Conservation (phyloP, 805 yeast genomes). For the Candida ponderosae region DNA sequence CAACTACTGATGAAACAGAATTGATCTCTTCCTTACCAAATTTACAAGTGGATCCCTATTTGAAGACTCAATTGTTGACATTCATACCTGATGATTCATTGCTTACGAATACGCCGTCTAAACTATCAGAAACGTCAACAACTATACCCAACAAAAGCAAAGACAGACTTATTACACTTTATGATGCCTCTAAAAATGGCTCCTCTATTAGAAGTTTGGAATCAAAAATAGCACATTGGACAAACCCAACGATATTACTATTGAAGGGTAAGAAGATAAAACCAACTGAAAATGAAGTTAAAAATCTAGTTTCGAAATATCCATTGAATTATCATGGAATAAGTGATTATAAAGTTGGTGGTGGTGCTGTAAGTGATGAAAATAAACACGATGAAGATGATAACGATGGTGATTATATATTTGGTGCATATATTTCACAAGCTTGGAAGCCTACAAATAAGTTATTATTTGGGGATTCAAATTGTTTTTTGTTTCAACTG, state of each 20-base stretch:
- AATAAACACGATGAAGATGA: constrained; percentile 17
- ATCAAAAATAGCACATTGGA: constrained; percentile 81
- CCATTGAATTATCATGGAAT: constrained; percentile 2
- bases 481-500: constrained; percentile 55
- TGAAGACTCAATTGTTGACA: no score
- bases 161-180: neutral
- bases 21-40: neutral
- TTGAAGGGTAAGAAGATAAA: constrained; percentile 55
- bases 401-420: constrained; percentile 36
- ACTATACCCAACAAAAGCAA: no score
- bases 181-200: constrained; percentile 32
- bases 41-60: no score
- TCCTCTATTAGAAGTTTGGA: constrained; percentile 86
- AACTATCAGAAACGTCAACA: no score
- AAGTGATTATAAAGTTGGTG: constrained; percentile 15
- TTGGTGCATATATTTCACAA: constrained; percentile 54
- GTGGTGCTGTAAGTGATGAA: constrained; percentile 27
- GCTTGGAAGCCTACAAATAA: constrained; percentile 80
- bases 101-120: no score
- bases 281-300: neutral
- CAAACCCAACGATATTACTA: constrained; percentile 71
- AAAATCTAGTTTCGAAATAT: no score
- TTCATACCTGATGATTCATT: no score
- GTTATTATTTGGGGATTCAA: constrained; percentile 58
- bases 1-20: neutral